Evolutionary conservation across 225 moss, liverwort and hornwort genomes (phyloP), one percentile per base, ranked within the genome.

Genomic region (Sphagnum contortum): DNA sequence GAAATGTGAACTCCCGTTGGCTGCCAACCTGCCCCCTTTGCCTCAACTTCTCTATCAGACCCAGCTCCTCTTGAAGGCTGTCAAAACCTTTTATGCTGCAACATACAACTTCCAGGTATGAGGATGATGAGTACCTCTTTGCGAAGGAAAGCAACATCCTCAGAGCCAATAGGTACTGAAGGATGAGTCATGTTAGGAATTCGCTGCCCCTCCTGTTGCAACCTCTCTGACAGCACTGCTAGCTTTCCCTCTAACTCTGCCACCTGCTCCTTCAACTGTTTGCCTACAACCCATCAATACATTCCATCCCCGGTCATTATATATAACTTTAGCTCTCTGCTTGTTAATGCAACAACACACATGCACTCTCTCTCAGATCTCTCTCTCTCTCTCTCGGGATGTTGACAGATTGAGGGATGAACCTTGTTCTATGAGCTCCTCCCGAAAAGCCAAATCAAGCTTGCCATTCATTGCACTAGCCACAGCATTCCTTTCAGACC

Each of bases 151-250:
- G 92, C 92, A 13, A 83, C 73, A 66, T 89, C 89, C 76, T 93
- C 92, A 47, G 92, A 83, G 70, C 96, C 96, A 68, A 98, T 62
- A 14, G 96, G 96, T 60, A 91, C 92, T 63, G 78, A 79, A 6
- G 96, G 96, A 70, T 98, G 96, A 44, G 96, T 93, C 80, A 84
- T 82, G 66, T 88, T 98, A 6, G 96, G 96, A 62, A 98, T 98
- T 45, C 87, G 87, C 77, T 98, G 96, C 54, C 92, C 96, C 73
- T 98, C 92, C 63, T 74, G 68, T 81, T 98, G 96, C 56, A 98
- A 77, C 53, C 77, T 85, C 72, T 93, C 96, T 60, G 75, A 81
- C 9, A 98, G 73, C 53, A 74, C 58, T 65, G 84, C 81, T 48
- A 93, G 74, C 64, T 87, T 80, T 63, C 75, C 75, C 81, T 98